A percentile compares a stretch with the other conserved stretches of the same genome.
Evolutionary conservation across 2,329 filamentous ascomycete species (phyloP).

Genomic region (Penicillium sp.): DNA sequence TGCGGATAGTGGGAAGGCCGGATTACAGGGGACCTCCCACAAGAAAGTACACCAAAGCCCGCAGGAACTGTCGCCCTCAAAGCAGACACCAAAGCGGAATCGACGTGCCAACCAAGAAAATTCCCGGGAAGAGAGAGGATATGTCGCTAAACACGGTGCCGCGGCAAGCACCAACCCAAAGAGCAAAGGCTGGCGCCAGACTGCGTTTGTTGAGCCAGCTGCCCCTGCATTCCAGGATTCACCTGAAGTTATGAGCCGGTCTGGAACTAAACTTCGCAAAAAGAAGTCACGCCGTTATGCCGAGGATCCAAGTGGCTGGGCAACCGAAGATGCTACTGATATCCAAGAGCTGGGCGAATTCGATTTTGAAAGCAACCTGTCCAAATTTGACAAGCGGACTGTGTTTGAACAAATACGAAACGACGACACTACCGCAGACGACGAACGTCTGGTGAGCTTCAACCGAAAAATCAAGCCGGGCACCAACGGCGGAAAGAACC

Average conservation of each 20-base stretch:
- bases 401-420: constrained; percentile 90
- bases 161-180: constrained; percentile 40
- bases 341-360: constrained; percentile 92
- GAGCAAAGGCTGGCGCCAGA: constrained; percentile 66
- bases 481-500: constrained; percentile 78
- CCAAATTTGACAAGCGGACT: constrained; percentile 89
- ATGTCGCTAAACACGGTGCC: constrained; percentile 33
- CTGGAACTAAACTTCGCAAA: constrained; percentile 44
- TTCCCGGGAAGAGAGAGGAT: constrained; percentile 44
- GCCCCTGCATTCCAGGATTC: constrained; percentile 45
- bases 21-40: constrained; percentile 8
- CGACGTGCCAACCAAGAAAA: constrained; percentile 47
- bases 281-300: constrained; percentile 47
- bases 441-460: constrained; percentile 84
- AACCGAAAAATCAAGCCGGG: constrained; percentile 68
- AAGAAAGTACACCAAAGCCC: constrained; percentile 18
- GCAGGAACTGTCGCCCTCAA: constrained; percentile 24
- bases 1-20: constrained; percentile 22
- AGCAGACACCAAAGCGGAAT: constrained; percentile 38
- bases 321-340: constrained; percentile 92
- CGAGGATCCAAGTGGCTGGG: constrained; percentile 77
- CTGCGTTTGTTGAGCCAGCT: constrained; percentile 57
- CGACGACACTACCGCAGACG: constrained; percentile 84
- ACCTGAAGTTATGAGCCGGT: constrained; percentile 24
- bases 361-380: constrained; percentile 83